Evolutionary conservation across 495 filamentous ascomycete species (phyloP).

Genomic region (Cryomyces minteri): DNA sequence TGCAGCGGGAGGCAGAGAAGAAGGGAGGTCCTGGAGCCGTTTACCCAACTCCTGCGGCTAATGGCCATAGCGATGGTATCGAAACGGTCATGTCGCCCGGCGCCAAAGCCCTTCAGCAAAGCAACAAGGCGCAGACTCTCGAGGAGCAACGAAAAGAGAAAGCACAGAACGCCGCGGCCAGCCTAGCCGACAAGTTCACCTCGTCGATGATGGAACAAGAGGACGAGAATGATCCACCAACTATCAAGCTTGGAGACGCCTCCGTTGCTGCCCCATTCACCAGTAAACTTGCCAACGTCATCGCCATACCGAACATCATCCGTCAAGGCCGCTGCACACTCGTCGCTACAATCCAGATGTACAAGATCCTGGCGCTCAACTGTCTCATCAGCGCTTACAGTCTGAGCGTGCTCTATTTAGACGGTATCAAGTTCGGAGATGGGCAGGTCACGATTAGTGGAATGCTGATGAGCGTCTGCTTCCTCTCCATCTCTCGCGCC

Average conservation of each 20-base stretch:
- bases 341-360: conserved; percentile 99
- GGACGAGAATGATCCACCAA: conserved; percentile 79
- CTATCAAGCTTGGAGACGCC: conserved; percentile 93
- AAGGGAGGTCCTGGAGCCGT: conserved; percentile 21
- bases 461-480: conserved; percentile 99
- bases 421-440: conserved; percentile 98
- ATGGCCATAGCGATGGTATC: conserved; percentile 29
- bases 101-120: conserved; percentile 48
- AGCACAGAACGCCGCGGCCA: conserved; percentile 50
- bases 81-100: conserved; percentile 53
- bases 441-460: conserved; percentile 97
- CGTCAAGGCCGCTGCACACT: conserved; percentile 92
- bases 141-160: conserved; percentile 43
- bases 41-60: conserved; percentile 10
- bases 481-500: conserved; percentile 87
- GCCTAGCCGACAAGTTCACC: conserved; percentile 75
- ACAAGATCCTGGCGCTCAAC: conserved; percentile 97
- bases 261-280: conserved; percentile 96
- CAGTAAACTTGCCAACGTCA: conserved; percentile 89
- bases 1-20: conserved; percentile 60
- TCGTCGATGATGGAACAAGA: conserved; percentile 79
- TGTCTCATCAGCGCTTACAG: conserved; percentile 98
- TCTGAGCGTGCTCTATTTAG: conserved; percentile 85
- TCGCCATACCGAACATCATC: conserved; percentile 96
- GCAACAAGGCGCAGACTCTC: conserved; percentile 28